A percentile compares a stretch with the other conserved stretches of the same genome.
Conservation (phyloP, 2,329 filamentous ascomycete species). For the Aaosphaeria pasadenensis region DNA sequence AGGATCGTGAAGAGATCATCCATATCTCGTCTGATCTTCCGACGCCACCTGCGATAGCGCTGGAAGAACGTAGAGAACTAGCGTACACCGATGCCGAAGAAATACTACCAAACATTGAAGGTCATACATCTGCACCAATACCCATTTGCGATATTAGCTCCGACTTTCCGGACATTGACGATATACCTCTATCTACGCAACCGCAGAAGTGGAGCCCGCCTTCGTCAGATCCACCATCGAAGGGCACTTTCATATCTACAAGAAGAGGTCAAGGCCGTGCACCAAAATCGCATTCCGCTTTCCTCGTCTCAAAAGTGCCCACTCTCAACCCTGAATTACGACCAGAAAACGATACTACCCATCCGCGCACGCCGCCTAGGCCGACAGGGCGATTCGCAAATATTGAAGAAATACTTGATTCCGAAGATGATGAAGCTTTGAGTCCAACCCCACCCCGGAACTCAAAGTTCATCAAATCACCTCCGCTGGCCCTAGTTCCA, state of each 20-base stretch:
- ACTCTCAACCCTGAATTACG: slow-evolving; percentile 1
- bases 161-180: slow-evolving; percentile 2
- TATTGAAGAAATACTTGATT: slow-evolving; percentile 40
- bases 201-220: slow-evolving; percentile 11
- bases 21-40: slow-evolving; percentile 21
- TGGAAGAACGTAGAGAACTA: background rate
- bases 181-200: background rate
- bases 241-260: background rate
- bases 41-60: slow-evolving; percentile 8
- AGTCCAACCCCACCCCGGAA: slow-evolving; percentile 34
- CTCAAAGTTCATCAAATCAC: slow-evolving; percentile 11
- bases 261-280: background rate
- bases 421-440: slow-evolving; percentile 33
- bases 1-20: slow-evolving; percentile 3
- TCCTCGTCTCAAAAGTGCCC: background rate
- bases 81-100: background rate
- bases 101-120: slow-evolving; percentile 18
- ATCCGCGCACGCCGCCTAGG: slow-evolving; percentile 11
- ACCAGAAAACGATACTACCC: background rate
- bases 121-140: slow-evolving; percentile 19
- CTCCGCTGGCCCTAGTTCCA: slow-evolving; percentile 9
- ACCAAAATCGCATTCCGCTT: background rate
- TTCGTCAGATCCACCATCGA: background rate
- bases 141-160: slow-evolving; percentile 23
- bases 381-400: slow-evolving; percentile 22